Evolutionary conservation across 495 filamentous ascomycete genomes (phyloP).

Genomic region (Hyaloscypha variabilis): DNA sequence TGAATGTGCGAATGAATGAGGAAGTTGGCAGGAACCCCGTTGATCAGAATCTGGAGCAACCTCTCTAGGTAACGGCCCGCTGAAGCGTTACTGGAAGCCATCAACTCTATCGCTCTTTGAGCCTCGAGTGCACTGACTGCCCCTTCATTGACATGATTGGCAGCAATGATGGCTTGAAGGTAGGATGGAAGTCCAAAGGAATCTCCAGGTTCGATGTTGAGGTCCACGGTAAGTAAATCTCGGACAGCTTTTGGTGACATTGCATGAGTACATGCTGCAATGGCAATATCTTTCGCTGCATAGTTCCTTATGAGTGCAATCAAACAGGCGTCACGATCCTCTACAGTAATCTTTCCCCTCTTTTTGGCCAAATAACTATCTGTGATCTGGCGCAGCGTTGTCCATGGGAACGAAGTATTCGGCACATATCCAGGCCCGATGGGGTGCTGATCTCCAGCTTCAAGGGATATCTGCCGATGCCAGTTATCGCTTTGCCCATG

Average conservation of each 20-base stretch:
- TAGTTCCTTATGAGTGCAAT: neutral
- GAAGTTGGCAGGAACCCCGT: constrained; percentile 5
- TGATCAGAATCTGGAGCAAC: constrained; percentile 4
- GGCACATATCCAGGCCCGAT: neutral
- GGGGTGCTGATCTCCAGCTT: neutral
- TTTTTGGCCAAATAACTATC: constrained; percentile 11
- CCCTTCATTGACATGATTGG: constrained; percentile 4
- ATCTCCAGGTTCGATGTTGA: constrained; percentile 1
- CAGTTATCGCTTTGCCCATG: constrained; percentile 12
- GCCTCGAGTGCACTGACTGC: constrained; percentile 2
- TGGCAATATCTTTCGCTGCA: constrained; percentile 12
- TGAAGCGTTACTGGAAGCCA: neutral
- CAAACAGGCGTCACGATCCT: constrained; percentile 11
- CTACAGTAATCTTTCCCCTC: neutral
- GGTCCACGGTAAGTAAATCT: neutral
- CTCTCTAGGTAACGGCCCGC: neutral
- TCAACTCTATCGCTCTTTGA: neutral
- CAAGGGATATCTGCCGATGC: constrained; percentile 7
- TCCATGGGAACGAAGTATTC: constrained; percentile 11
- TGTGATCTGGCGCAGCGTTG: constrained; percentile 9
- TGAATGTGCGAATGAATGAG: constrained; percentile 2
- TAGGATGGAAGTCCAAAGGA: neutral
- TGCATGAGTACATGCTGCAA: constrained; percentile 16
- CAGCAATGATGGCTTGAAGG: constrained; percentile 3
- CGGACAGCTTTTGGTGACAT: constrained; percentile 11